Conservation (phyloP, 78 protist species). For the Chrysochromulina tobinii region DNA sequence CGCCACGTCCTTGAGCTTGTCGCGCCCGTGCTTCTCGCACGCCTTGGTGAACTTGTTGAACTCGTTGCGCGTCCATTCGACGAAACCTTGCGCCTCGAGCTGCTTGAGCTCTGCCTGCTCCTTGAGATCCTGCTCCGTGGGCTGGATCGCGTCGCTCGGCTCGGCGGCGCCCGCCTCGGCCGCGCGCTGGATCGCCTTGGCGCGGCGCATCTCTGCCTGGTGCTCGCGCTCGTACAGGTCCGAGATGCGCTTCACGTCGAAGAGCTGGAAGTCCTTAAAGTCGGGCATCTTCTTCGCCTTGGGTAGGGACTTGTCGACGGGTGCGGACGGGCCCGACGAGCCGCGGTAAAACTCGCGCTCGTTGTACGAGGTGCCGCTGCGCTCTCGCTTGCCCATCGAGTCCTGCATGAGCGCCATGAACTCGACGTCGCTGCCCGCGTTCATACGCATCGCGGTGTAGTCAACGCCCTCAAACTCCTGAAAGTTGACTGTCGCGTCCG, state of each 20-base stretch:
- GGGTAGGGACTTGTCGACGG: not conserved
- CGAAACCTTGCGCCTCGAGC: slow-evolving; percentile 48
- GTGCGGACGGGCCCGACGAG: not conserved
- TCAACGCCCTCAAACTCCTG: slow-evolving; percentile 84
- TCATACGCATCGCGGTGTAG: slow-evolving; percentile 5
- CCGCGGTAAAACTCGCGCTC: not conserved
- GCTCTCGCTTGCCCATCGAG: slow-evolving; percentile 32
- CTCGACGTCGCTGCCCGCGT: not conserved
- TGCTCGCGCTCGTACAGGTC: slow-evolving; percentile 37
- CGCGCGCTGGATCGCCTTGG: not conserved
- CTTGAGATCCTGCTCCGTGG: not conserved
- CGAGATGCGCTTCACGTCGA: not conserved
- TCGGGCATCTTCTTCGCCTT: not conserved
- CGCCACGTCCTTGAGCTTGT: slow-evolving; percentile 41
- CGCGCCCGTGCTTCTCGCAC: slow-evolving; percentile 73
- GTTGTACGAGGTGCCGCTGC: not conserved
- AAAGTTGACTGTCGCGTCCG: not conserved
- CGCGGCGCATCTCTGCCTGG: not conserved
- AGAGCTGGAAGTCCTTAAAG: not conserved
- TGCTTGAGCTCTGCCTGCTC: not conserved
- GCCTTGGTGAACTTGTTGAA: slow-evolving; percentile 61
- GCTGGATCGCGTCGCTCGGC: no score
- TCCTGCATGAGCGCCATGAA: not conserved
- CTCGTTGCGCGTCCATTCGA: slow-evolving; percentile 65
- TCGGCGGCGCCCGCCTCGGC: not conserved